Base-by-base conservation (phyloP, 1,139 yeast genomes). In the Hyphopichia wangnamkhiaoensis region DNA sequence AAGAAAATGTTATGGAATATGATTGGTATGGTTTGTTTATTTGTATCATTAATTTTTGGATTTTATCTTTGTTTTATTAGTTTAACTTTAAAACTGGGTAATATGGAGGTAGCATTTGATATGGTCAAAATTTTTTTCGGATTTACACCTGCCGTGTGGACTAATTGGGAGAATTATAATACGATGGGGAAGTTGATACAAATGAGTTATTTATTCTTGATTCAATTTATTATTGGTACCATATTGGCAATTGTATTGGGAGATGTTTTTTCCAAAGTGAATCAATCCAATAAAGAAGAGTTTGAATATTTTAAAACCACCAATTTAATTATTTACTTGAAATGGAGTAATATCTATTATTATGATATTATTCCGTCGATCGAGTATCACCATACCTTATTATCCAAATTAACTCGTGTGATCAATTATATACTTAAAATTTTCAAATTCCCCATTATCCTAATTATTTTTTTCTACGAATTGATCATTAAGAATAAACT, bases 131-230 rank as follows among this genome's bases (percentile, higher is more conserved):
- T 80, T 5, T 71, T 80, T 45, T 79, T 80, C 53, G 84, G 85
- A 1, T 80, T 77, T 52, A 79, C 84, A 0, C 84, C 84, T 0
- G 78, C 82, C 0, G 84, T 80, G 1, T 80, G 85, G 85, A 68
- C 72, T 37, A 74, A 76, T 45, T 79, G 84, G 84, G 63, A 68
- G 33, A 63, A 68, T 42, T 80, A 74, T 50, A 74, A 79, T 35
- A 52, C 61, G 3, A 56, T 79, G 27, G 85, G 85, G 1, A 65
- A 76, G 37, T 51, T 62, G 10, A 68, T 77, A 26, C 73, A 77
- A 45, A 65, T 80, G 56, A 68, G 77, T 18, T 80, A 77, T 50
- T 63, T 80, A 34, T 79, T 79, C 45, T 63, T 79, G 46, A 76
- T 79, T 38, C 82, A 80, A 43, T 80, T 79, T 48, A 74, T 80